These are phyloP conservation scores for Monosporascus sp. DNA, from an alignment of 2,329 filamentous ascomycete species.

Conservation along the genomic window DNA sequence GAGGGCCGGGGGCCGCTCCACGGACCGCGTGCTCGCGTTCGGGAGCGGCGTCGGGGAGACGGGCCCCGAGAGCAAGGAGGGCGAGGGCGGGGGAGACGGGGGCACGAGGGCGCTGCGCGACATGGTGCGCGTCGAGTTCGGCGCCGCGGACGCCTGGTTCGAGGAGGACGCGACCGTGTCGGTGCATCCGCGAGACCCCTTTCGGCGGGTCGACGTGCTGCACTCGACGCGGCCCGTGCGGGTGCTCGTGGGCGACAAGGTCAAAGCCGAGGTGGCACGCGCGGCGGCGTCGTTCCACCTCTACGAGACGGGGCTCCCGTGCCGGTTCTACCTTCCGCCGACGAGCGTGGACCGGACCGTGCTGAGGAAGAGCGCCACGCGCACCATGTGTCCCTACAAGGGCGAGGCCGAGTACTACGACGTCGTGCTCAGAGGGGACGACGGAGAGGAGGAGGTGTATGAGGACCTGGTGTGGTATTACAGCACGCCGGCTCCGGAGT, in stretches of 20 bases:
- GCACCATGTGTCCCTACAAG: conserved; percentile 63
- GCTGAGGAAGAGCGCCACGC: conserved; percentile 44
- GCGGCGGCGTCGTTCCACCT: conserved; percentile 50
- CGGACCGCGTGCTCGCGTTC: conserved; percentile 20
- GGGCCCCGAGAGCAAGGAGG: not conserved
- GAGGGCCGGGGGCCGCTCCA: conserved; percentile 6
- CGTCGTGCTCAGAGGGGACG: conserved; percentile 33
- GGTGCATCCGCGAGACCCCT: conserved; percentile 63
- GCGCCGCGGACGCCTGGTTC: conserved; percentile 31
- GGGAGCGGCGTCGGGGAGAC: not conserved
- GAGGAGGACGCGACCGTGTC: conserved; percentile 57
- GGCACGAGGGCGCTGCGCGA: conserved; percentile 15
- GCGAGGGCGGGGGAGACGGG: conserved; percentile 5
- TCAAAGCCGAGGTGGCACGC: conserved; percentile 33
- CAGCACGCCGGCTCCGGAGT: conserved; percentile 50
- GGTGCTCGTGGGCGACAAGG: conserved; percentile 25
- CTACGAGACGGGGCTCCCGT: conserved; percentile 54
- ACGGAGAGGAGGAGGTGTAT: conserved; percentile 1
- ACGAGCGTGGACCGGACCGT: conserved; percentile 41
- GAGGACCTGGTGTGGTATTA: conserved; percentile 61
- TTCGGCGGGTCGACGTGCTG: conserved; percentile 59
- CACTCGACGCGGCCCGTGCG: conserved; percentile 48
- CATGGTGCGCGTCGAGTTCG: conserved; percentile 17
- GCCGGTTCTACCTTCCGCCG: conserved; percentile 54
- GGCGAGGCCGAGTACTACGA: conserved; percentile 60